Base-by-base conservation (phyloP, 2,329 filamentous ascomycete genomes). In the Fulvia fulva region DNA sequence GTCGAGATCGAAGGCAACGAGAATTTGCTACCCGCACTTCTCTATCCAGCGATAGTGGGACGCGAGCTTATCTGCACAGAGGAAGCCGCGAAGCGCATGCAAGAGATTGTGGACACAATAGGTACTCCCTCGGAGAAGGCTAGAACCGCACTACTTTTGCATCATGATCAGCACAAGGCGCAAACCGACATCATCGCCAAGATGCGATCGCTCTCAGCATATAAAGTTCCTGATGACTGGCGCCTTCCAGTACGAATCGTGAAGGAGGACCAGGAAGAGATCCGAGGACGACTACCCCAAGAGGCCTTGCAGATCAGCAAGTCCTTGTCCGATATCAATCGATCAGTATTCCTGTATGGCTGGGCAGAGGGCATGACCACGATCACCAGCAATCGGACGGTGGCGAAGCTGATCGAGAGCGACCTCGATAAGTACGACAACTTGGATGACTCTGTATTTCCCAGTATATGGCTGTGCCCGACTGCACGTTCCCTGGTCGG, bases 311-410 rank as follows among this genome's bases (percentile, higher is more conserved):
- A 67, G 63, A 79, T 80, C 53, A 77, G 69, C 5, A 65, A 76
- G 8, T 74, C 77, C 5, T 75, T 89, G 53, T 85, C 82, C 0
- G 73, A 78, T 12, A 84, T 89, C 57, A 91, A 90, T 66, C 74
- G 80, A n/a, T 86, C 86, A 21, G 87, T 90, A 8, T 90, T 91
- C 68, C 76, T 88, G 53, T 85, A 86, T 67, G 88, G 88, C 16
- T 92, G 89, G 89, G 78, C 79, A 9, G 74, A 77, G 8, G 76
- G 80, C 0, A 69, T 82, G 25, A 88, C 86, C 1, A 91, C 88
- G 0, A 74, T 92, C 53, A 90, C 87, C 2, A 87, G 86, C 61
- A 91, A 92, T 68, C 80, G 83, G 22, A 83, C 82, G 1, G 85
- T 88, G 46, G 82, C 84, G 22, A 88, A 84, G 63, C 81, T 86